Percentiles rank a stretch among this genome's conserved stretches.
These are phyloP conservation scores for Aleurites moluccanus DNA, from an alignment of 441 rosid species.

Conservation along the genomic window DNA sequence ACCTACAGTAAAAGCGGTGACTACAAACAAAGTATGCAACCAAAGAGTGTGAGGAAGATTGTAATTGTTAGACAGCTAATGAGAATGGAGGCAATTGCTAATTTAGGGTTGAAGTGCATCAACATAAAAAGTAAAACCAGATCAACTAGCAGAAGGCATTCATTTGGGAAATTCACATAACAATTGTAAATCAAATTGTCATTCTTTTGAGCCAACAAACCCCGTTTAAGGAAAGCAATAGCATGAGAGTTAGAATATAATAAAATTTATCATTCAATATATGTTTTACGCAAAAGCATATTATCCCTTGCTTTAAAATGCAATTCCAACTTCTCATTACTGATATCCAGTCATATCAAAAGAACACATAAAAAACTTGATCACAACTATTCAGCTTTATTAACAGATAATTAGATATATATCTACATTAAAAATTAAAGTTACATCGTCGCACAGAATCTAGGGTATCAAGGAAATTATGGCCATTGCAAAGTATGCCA, in stretches of 20 bases:
- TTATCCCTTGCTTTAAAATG: slow-evolving; percentile 5
- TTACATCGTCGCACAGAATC: too few species aligned
- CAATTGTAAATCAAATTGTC: neutral
- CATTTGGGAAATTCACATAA: neutral
- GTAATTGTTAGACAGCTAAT: neutral
- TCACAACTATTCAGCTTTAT: neutral
- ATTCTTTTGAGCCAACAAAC: neutral
- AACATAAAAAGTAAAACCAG: neutral
- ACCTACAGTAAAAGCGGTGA: neutral
- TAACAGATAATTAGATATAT: neutral
- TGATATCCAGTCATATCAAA: neutral
- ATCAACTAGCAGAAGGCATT: neutral
- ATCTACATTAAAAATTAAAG: neutral
- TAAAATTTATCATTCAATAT: neutral
- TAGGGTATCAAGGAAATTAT: neutral
- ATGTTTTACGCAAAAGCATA: neutral
- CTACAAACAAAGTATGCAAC: neutral
- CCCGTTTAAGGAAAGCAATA: neutral
- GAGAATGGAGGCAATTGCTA: neutral
- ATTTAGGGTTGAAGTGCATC: neutral
- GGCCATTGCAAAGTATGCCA: too few species aligned
- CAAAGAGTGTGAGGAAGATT: neutral
- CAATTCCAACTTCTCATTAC: neutral
- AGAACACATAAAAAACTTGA: neutral
- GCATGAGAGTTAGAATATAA: neutral